phyloP scores from a whole-genome alignment of 192 early-diverging fungal genomes.

The Rhizoclosmatium sp. region DNA sequence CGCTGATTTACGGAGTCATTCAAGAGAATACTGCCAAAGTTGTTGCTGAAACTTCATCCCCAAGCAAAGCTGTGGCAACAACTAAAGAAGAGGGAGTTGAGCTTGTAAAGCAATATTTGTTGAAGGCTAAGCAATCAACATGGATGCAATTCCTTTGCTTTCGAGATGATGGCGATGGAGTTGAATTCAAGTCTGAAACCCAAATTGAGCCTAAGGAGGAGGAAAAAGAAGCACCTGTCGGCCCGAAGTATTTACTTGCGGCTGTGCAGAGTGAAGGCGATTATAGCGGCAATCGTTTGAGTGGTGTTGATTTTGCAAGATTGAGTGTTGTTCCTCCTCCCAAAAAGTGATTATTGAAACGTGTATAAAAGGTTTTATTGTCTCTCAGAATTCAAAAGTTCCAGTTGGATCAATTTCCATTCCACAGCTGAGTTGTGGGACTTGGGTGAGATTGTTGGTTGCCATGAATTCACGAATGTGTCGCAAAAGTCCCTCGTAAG shows the following conservation, averaged over 20 bases:
- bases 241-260: background rate
- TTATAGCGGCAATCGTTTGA: background rate
- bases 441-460: background rate
- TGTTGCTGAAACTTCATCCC: background rate
- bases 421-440: slow-evolving; percentile 21
- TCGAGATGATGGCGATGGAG: background rate
- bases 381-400: slow-evolving; percentile 26
- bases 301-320: background rate
- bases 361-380: background rate
- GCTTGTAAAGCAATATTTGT: slow-evolving; percentile 56
- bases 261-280: background rate
- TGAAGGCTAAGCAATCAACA: slow-evolving; percentile 66
- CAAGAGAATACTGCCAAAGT: slow-evolving; percentile 56
- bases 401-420: slow-evolving; percentile 13
- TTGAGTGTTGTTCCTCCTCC: background rate
- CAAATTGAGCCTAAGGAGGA: background rate
- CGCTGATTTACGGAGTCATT: slow-evolving; percentile 78
- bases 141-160: slow-evolving; percentile 76
- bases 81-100: slow-evolving; percentile 55
- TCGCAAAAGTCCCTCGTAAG: background rate
- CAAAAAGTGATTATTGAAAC: too few species aligned
- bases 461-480: slow-evolving; percentile 23
- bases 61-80: slow-evolving; percentile 41
- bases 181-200: background rate
- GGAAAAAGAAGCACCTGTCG: background rate